Evolutionary conservation across 345 rosid species (phyloP), one percentile per base, ranked within the genome.

Genomic region (Sonneratia alba): DNA sequence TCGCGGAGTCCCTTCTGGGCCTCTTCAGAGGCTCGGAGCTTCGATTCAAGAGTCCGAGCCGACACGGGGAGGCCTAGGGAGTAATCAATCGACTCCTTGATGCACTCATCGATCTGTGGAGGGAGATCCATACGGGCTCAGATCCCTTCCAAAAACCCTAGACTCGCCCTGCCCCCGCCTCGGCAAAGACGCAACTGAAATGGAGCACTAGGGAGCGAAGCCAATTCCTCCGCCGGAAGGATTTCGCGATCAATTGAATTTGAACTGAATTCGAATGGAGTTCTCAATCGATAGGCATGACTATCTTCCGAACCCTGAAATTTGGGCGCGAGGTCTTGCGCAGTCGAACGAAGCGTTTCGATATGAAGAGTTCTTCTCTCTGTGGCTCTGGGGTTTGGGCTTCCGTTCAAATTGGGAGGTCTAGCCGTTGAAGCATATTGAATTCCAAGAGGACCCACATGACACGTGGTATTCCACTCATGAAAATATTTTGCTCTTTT

Each of bases 1-100:
- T 82, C 78, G 34, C 83, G 86, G 67, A 91, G 85, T n/a, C 88
- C 85, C 37, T 75, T 84, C 15, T 82, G 82, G 7, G 84, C 74
- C 40, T 91, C 90, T 79, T 88, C 86, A 53, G 89, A 66, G 32
- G 85, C 73, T 3, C 72, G 85, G 10, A 93, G 90, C 82, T 86
- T 88, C 65, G 74, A 51, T 14, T 83, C 83, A 69, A 93, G 86
- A 43, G 87, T 74, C 14, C 77, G 75, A 0, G 75, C 62, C 66
- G 94, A 84, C 70, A 86, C 81, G 5, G 88, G 91, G 38, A 89
- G 84, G 62, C 94, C 94, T 42, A 91, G 6, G 10, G 89, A 76
- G 37, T 88, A 82, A 37, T 91, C 83, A 45, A 87, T 88, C 70
- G 96, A 66, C 71, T 84, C 90, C 81, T 80, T 88, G 79, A 89